Evolutionary conservation across 441 rosid genomes (phyloP), one percentile per base, ranked within the genome.

Genomic region (Theobroma grandiflorum): DNA sequence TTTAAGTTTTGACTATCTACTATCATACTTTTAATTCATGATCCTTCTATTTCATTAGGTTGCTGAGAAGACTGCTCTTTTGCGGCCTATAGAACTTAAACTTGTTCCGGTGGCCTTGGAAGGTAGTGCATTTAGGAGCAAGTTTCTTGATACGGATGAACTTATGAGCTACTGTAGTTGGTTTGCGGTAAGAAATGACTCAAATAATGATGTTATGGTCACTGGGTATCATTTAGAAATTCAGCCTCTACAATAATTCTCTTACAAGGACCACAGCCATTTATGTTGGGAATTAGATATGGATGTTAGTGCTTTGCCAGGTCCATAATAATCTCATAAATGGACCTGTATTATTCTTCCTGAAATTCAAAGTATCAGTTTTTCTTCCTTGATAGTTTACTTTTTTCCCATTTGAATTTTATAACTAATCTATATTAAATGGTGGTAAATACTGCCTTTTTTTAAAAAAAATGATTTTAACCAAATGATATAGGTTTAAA

Each of bases 121-220:
- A 88, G 96, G 98, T 74, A 95, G 98, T 88, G 98, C 99, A 71
- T 95, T 96, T 87, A 86, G 98, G 87, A 91, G 89, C 90, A 96
- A 96, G 86, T 92, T 96, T 89, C 92, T 96, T 74, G 99, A 96
- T 83, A 71, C 88, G 4, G 99, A 96, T 85, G 99, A 96, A 84
- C 97, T 96, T 79, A 91, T 95, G 93, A 87, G 93, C 86, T 96
- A 93, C 75, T 89, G 95, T 75, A 90, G 98, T 87, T 95, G 92
- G 96, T 90, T 95, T 87, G 98, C 98, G 89, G 98, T 95, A 91
- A 92, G 94, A 81, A 85, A 57, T 74, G 50, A 38, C 35, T 55
- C 10, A 4, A 9, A 20, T 16, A 45, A 35, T 20, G 33, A 11
- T 22, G 64, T 76, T 67, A 12, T 77, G 76, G 64, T 59, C 38